phyloP scores from a whole-genome alignment of 208 protist species.

The Leishmania gerbilli region DNA sequence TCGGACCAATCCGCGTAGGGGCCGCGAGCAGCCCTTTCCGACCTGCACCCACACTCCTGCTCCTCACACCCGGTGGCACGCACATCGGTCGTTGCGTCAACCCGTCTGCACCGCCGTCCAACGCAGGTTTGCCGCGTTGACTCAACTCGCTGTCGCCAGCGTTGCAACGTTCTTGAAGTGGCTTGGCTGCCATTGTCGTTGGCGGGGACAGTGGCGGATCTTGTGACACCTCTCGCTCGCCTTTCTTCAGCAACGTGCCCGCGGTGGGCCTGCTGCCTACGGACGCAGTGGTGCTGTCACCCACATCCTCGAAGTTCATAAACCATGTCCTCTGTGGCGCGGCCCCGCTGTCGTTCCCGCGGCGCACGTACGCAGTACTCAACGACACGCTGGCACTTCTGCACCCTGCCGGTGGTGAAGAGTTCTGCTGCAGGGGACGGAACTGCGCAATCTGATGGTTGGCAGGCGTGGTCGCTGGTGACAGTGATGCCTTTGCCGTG shows the following conservation, averaged over 20 bases:
- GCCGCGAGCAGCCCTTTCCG: conserved; percentile 13
- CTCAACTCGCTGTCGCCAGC: neutral
- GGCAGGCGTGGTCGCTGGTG: neutral
- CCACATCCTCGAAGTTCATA: conserved; percentile 41
- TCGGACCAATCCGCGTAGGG: conserved; percentile 19
- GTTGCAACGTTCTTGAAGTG: neutral
- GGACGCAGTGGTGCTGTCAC: conserved; percentile 11
- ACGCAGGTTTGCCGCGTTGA: neutral
- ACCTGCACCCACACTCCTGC: neutral
- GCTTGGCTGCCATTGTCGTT: conserved; percentile 4
- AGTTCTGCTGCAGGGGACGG: conserved; percentile 1
- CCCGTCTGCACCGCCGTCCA: neutral
- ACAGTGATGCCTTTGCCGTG: neutral
- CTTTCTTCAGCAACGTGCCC: neutral
- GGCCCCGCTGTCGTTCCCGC: conserved; percentile 15
- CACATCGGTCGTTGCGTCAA: neutral
- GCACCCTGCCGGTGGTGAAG: neutral
- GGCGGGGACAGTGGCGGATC: neutral
- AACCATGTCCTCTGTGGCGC: conserved; percentile 25
- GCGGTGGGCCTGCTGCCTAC: neutral
- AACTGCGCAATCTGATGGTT: neutral
- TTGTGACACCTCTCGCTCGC: neutral
- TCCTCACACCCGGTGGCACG: neutral
- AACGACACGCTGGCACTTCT: conserved; percentile 14
- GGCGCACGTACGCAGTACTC: conserved; percentile 34